phyloP scores from a whole-genome alignment of 352 stramenopile genomes.

The Nothophytophthora sp. region DNA sequence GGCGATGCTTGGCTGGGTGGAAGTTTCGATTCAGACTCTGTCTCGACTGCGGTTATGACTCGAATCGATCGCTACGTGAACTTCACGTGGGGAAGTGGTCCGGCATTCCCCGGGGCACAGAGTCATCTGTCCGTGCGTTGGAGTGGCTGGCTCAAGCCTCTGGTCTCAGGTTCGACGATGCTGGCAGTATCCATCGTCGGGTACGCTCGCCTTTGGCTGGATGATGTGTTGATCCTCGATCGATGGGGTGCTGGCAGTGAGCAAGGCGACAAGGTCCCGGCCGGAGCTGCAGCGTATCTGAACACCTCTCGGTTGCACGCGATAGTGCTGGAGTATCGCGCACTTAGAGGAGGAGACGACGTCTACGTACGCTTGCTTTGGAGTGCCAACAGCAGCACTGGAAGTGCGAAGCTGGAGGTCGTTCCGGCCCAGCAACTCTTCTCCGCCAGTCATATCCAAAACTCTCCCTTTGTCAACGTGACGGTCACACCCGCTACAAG shows the following conservation, averaged over 20 bases:
- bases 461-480: constrained; percentile 54
- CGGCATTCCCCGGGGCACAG: constrained; percentile 45
- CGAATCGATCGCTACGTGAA: constrained; percentile 72
- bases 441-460: constrained; percentile 47
- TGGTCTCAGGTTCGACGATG: constrained; percentile 33
- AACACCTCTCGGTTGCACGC: constrained; percentile 41
- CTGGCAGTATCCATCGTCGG: constrained; percentile 54
- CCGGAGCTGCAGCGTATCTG: constrained; percentile 25
- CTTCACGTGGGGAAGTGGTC: constrained; percentile 64
- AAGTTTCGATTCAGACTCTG: constrained; percentile 2
- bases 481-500: constrained; percentile 30
- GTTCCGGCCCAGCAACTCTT: constrained; percentile 46
- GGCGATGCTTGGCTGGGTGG: constrained; percentile 57
- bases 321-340: constrained; percentile 65
- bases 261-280: constrained; percentile 12
- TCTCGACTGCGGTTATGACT: constrained; percentile 16
- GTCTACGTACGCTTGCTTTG: constrained; percentile 52
- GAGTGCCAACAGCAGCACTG: constrained; percentile 21
- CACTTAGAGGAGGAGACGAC: constrained; percentile 32
- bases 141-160: constrained; percentile 67
- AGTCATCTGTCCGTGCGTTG: constrained; percentile 69
- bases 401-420: constrained; percentile 36
- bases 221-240: constrained; percentile 64
- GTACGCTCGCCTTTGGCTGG: constrained; percentile 64
- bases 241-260: constrained; percentile 46